A percentile compares a stretch with the other conserved stretches of the same genome.
Conservation (phyloP, 1,139 yeast species). For the Scheffersomyces illinoinensis region DNA sequence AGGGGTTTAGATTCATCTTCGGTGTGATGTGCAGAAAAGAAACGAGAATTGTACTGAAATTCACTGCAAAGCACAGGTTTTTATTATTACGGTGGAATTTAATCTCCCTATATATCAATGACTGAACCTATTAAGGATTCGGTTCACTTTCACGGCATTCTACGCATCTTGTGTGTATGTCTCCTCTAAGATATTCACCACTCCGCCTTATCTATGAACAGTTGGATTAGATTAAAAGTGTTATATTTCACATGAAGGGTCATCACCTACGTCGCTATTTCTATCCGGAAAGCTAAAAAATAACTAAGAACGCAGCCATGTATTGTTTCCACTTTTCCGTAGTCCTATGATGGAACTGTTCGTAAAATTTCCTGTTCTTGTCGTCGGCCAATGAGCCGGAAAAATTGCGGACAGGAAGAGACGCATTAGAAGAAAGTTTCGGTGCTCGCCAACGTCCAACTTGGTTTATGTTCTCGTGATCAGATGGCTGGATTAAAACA, state of each 20-base stretch:
- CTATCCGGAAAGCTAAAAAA: not conserved
- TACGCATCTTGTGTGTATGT: not conserved
- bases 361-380: not conserved
- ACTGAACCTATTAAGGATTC: not conserved
- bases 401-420: not conserved
- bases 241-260: not conserved
- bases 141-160: not conserved
- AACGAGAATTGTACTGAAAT: not conserved
- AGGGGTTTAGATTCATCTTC: not conserved
- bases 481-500: not conserved
- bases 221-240: not conserved
- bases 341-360: not conserved
- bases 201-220: not conserved
- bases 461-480: not conserved
- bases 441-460: not conserved
- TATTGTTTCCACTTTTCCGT: not conserved
- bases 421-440: not conserved
- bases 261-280: not conserved
- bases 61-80: not conserved
- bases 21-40: not conserved
- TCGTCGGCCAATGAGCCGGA: not conserved
- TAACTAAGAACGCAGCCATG: not conserved
- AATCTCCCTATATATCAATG: not conserved
- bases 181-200: not conserved
- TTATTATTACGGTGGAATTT: not conserved